Evolutionary conservation across 352 stramenopile genomes (phyloP).

Genomic region (Pythium rishiriense): DNA sequence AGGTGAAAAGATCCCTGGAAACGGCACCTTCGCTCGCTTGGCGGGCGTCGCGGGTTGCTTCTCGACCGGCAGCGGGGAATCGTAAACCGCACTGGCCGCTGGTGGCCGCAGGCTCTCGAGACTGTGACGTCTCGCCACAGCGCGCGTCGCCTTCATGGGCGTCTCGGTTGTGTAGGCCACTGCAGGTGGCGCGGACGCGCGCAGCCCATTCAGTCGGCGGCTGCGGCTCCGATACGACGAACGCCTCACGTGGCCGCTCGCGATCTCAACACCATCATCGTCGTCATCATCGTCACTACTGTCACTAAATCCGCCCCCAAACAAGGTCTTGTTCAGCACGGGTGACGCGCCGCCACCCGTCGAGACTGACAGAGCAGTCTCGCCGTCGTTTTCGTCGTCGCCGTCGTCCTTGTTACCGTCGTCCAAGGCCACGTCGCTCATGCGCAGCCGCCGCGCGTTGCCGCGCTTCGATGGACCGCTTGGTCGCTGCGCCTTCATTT

Average conservation of each 20-base stretch:
- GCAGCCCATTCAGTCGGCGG: constrained; percentile 13
- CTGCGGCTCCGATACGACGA: constrained; percentile 26
- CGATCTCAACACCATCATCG: constrained; percentile 8
- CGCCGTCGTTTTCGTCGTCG: background rate
- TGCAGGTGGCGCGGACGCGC: constrained; percentile 7
- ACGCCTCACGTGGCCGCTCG: background rate
- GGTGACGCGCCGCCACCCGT: too few species aligned
- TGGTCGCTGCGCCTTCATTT: constrained; percentile 12
- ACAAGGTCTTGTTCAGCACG: constrained; percentile 28
- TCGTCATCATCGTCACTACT: constrained; percentile 21
- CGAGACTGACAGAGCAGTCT: too few species aligned
- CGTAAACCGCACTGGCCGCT: background rate
- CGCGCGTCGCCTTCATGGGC: constrained; percentile 19
- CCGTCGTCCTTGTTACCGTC: background rate
- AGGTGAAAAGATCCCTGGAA: constrained; percentile 27
- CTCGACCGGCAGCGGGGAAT: constrained; percentile 18
- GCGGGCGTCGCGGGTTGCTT: background rate
- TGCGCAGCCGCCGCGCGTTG: constrained; percentile 17
- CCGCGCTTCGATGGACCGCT: background rate
- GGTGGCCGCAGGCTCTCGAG: constrained; percentile 5
- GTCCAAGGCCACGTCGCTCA: constrained; percentile 25
- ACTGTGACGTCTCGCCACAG: constrained; percentile 15
- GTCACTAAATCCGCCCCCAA: constrained; percentile 23
- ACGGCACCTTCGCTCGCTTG: constrained; percentile 20
- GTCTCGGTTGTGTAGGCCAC: constrained; percentile 13